Conservation (phyloP, 169 alveolate genomes). For the Plasmodium sp. region DNA sequence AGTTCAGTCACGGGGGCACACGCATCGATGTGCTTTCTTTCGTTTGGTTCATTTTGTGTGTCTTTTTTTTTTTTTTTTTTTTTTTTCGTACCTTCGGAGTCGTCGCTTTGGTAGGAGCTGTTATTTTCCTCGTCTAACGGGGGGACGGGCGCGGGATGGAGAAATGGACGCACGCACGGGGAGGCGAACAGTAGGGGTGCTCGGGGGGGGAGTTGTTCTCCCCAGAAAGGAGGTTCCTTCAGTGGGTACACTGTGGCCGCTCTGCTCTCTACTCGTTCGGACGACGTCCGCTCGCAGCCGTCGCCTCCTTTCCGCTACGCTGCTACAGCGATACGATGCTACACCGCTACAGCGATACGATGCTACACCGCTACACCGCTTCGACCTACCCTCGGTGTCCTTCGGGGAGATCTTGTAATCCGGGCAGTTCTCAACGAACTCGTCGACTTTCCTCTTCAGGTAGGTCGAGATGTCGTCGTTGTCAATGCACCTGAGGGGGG, state of each 20-base stretch:
- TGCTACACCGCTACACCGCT: not conserved
- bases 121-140: constrained; percentile 36
- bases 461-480: constrained; percentile 66
- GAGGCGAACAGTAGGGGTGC: not conserved
- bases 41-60: not conserved
- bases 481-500: constrained; percentile 50
- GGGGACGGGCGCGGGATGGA: not conserved
- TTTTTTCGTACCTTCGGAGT: constrained; percentile 44
- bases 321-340: too few species aligned
- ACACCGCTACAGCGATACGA: too few species aligned
- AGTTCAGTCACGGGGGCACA: not conserved
- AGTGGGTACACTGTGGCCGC: not conserved
- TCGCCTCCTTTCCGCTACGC: not conserved
- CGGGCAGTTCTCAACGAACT: constrained; percentile 48
- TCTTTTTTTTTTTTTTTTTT: not conserved
- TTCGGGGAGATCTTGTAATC: constrained; percentile 12
- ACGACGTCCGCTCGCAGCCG: not conserved
- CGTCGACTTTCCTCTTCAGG: constrained; percentile 58
- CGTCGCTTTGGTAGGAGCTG: constrained; percentile 46
- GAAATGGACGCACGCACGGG: not conserved
- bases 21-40: not conserved
- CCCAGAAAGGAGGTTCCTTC: not conserved
- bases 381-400: constrained; percentile 32
- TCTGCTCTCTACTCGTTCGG: not conserved
- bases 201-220: not conserved